Evolutionary conservation across 306 rosid species (phyloP), one percentile per base, ranked within the genome.

Genomic region (Corylus heterophylla): DNA sequence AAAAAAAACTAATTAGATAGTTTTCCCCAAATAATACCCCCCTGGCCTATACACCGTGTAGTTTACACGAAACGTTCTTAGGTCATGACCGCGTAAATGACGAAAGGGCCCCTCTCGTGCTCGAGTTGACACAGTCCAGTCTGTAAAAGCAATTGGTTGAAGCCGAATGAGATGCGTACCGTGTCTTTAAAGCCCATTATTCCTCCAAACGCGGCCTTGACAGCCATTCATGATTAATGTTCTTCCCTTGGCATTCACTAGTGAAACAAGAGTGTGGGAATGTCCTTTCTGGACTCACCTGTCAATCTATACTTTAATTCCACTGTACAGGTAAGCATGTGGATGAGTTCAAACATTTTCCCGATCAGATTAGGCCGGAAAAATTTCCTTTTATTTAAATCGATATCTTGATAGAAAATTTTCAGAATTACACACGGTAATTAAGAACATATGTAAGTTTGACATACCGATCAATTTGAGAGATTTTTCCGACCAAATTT

Each of bases 161-260:
- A 81, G 4, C 78, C 71, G 74, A 76, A 82, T 64, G 76, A 76
- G 71, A 69, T 69, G 81, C 59, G 72, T 87, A 88, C 72, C 83
- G 80, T 74, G 85, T 79, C 71, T 42, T 75, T 72, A 82, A 76
- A 73, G 79, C 54, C 78, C 82, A 39, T 42, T 10, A 76, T 79
- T 77, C 85, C 86, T 78, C 75, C 82, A 76, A 85, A 85, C 84
- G 80, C 83, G 87, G 76, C 70, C 86, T 80, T 82, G 76, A 54
- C 76, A 62, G 55, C 42, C 77, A 85, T 59, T 63, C 73, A 48
- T 81, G 35, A 31, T 31, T 31, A 3, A 1, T 73, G 25, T 59
- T 10, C 77, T 72, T 76, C 42, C 56, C 58, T 59, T 31, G 35
- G 35, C 56, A 66, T 51, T 69, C 14, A 13, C 22, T 69, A 16